Evolutionary conservation across 2,329 filamentous ascomycete species (phyloP), one percentile per base, ranked within the genome.

Genomic region (Hypoxylon sp.): DNA sequence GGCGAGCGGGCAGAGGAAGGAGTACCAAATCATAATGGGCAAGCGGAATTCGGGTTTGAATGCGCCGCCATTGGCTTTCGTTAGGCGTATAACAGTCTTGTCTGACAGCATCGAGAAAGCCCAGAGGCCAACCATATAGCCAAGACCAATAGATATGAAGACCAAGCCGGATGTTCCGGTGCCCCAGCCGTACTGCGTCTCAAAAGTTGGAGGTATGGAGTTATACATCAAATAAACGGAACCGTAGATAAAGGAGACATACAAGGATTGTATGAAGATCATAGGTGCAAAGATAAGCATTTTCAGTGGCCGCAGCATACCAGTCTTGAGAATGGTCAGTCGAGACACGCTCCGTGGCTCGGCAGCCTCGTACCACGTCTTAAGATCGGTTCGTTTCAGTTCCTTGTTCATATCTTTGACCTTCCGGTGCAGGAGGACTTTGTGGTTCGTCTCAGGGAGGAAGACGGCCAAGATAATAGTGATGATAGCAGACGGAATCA

Each of bases 211-310:
- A n/a, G 84, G 80, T 65, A 86, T 82, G 16, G 83, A 84, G 66
- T 83, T 86, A 76, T 85, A 86, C 70, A 86, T 81, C 8, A 87
- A 78, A 71, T 86, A 86, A 19, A 86, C 78, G 48, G 81, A 81
- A 47, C 84, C 84, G 69, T 86, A 86, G 21, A 79, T 78, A 70
- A 86, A 85, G 45, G 84, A 82, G 43, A 83, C 80, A 75, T 85
- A 85, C 3, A 84, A 65, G 0, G 82, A 82, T 16, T 85, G 75
- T 32, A 79, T 73, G 34, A 83, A 75, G 46, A 86, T 76, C 65
- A 85, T 80, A 16, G 82, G 81, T 2, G 83, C 84, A 19, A 80
- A 74, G 64, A 84, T 77, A 32, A 87, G 80, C 77, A 87, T 81
- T 70, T 84, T 85, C 41, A 84, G 65, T 0, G 86, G 85, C 1